phyloP scores from a whole-genome alignment of 1,139 yeast species.

The Geotrichum fermentans region DNA sequence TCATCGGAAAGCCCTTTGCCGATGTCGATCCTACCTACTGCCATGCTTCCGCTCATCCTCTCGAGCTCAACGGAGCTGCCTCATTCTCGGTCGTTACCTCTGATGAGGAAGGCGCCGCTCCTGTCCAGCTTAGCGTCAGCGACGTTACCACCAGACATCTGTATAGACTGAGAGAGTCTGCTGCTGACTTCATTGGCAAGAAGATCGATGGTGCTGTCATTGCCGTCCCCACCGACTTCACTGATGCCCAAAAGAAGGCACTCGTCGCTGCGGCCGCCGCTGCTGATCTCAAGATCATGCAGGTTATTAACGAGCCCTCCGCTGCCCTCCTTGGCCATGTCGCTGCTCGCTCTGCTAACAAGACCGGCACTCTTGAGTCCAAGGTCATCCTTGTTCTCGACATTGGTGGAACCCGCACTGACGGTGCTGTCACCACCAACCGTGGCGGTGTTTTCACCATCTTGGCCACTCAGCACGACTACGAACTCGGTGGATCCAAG shows the following conservation, averaged over 20 bases:
- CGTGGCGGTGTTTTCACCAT: conserved; percentile 93
- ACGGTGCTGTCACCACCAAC: conserved; percentile 88
- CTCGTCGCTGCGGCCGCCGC: conserved; percentile 57
- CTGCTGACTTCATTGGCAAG: conserved; percentile 86
- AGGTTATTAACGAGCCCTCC: conserved; percentile 87
- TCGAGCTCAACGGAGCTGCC: conserved; percentile 62
- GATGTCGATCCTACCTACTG: conserved; percentile 62
- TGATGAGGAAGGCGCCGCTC: conserved; percentile 33
- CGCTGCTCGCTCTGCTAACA: conserved; percentile 34
- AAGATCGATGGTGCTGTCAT: conserved; percentile 77
- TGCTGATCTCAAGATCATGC: conserved; percentile 77
- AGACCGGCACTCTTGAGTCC: conserved; percentile 60
- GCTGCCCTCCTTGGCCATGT: conserved; percentile 84
- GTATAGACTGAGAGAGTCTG: conserved; percentile 76
- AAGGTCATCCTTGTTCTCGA: conserved; percentile 89
- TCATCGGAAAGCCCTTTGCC: conserved; percentile 67
- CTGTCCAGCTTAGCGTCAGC: conserved; percentile 56
- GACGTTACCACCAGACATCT: conserved; percentile 84
- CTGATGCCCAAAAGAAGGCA: conserved; percentile 64
- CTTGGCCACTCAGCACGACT: conserved; percentile 79
- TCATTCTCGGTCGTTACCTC: conserved; percentile 56
- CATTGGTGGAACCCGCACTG: conserved; percentile 95
- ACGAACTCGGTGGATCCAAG: conserved; percentile 79
- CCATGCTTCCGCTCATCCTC: conserved; percentile 67
- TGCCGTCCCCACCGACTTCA: conserved; percentile 87